Evolutionary conservation across 257 asterid genomes (phyloP).

Genomic region (Marsdenia floribunda): DNA sequence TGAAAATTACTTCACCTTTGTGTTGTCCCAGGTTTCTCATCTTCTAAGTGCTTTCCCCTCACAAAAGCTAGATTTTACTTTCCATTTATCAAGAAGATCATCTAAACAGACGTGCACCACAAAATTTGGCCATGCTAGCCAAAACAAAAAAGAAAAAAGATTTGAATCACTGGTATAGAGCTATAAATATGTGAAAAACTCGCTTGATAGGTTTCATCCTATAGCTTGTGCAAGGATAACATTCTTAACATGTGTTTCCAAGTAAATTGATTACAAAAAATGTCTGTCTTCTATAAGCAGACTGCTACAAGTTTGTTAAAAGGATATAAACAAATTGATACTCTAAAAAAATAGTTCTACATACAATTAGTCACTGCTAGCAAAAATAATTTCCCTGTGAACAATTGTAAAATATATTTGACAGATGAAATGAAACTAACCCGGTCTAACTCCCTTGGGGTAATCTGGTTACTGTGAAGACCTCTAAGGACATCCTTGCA

Average conservation of each 20-base stretch:
- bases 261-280: neutral
- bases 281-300: neutral
- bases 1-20: neutral
- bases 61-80: neutral
- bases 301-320: neutral
- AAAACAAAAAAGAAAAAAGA: neutral
- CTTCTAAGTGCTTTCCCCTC: neutral
- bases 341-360: neutral
- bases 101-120: neutral
- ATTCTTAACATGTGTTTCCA: neutral
- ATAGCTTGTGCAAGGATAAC: neutral
- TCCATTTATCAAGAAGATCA: neutral
- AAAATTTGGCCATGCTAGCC: neutral
- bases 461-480: constrained; percentile 62
- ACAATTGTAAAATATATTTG: constrained; percentile 15
- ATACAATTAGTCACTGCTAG: neutral
- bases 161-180: neutral
- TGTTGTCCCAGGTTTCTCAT: neutral
- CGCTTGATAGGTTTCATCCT: neutral
- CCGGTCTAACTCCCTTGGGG: constrained; percentile 95
- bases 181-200: neutral
- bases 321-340: neutral
- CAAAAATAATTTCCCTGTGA: neutral
- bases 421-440: constrained; percentile 43
- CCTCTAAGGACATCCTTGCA: constrained; percentile 97